Evolutionary conservation across 345 rosid genomes (phyloP), one percentile per base, ranked within the genome.

Genomic region (Eucalyptus decipiens): DNA sequence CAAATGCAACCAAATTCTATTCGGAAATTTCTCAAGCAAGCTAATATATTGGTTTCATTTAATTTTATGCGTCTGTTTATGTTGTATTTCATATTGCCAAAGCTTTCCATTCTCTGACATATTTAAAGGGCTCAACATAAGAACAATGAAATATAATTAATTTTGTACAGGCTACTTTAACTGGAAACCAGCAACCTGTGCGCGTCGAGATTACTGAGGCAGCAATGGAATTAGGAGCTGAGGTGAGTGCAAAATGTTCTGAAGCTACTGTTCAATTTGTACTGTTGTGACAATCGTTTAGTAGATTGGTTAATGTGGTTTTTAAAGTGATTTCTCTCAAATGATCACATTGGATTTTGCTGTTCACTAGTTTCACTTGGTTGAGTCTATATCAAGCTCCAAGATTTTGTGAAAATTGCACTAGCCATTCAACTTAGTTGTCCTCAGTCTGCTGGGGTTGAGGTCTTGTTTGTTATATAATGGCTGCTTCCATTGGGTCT

Each of bases 151-250:
- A 8, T 49, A 23, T 48, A 15, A 15, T 60, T 58, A 58, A 83
- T 34, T 47, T 69, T 88, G 88, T 86, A 51, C 86, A 97, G 98
- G 99, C 95, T 83, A 96, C 98, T 50, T 90, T 97, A 86, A 93
- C 99, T 72, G 98, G 98, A 87, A 96, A 97, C 90, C 99, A 96
- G 92, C 99, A 95, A 91, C 99, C 98, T 30, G 88, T 96, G 62
- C 98, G 99, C 58, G 95, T 96, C 65, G 99, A 97, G 94, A 96
- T 97, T 86, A 97, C 98, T 14, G 99, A 96, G 92, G 99, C 99
- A 83, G 99, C 99, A 87, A 96, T 95, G 99, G 98, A 97, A 90
- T 91, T 96, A 85, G 99, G 98, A 80, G 76, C 99, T 32, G 95
- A 97, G 90, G 98, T 96, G 90, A 96, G 97, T 93, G 48, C 56